A percentile compares a stretch with the other conserved stretches of the same genome.
Conservation (phyloP, 352 stramenopile genomes). For the Phytophthora crassamura region DNA sequence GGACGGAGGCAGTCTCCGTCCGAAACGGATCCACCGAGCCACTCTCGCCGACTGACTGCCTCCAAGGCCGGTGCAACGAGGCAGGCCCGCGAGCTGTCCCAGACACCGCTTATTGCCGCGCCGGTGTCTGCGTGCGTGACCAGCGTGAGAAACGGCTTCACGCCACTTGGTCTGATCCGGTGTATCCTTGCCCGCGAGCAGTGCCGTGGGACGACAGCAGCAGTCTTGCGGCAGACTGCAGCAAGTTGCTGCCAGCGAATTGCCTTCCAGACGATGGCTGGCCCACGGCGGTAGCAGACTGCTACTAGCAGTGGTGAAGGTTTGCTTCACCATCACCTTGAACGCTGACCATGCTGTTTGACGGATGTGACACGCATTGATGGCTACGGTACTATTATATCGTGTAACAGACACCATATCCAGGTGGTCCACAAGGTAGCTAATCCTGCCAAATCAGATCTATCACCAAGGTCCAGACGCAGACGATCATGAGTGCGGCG, state of each 20-base stretch:
- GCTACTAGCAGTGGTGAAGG: not conserved
- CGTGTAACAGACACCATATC: not conserved
- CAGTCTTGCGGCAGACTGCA: too few species aligned
- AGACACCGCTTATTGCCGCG: not conserved
- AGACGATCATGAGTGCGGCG: constrained; percentile 26
- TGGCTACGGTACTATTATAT: constrained; percentile 22
- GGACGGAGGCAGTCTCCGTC: constrained; percentile 17
- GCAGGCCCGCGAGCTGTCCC: not conserved
- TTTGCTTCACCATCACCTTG: not conserved
- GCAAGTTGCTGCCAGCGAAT: too few species aligned
- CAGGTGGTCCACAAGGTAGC: not conserved
- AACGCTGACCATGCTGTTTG: too few species aligned
- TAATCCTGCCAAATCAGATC: not conserved
- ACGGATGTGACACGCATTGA: constrained; percentile 4
- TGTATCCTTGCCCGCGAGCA: constrained; percentile 35
- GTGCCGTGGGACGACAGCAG: constrained; percentile 16
- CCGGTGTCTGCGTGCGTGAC: constrained; percentile 17
- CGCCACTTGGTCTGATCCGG: constrained; percentile 25
- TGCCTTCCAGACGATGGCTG: too few species aligned
- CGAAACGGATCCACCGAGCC: constrained; percentile 31
- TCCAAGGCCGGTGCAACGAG: constrained; percentile 22
- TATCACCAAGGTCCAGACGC: not conserved
- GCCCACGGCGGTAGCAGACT: too few species aligned
- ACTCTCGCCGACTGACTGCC: constrained; percentile 27
- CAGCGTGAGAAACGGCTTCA: constrained; percentile 40